phyloP scores from a whole-genome alignment of 2,329 filamentous ascomycete genomes.

The Aspergillus sojae region DNA sequence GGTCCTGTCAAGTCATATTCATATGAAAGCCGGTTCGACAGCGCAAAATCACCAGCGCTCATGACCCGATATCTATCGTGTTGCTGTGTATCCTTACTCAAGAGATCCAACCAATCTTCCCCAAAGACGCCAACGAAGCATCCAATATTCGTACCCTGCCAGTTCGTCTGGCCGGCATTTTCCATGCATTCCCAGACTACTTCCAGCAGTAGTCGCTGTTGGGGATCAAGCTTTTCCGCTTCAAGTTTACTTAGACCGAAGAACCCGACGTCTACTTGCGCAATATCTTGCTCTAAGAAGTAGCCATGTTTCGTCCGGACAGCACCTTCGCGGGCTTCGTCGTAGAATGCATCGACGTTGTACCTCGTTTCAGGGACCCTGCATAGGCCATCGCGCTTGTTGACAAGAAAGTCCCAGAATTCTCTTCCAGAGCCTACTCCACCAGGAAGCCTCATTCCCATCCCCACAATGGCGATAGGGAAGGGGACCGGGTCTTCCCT shows the following conservation, averaged over 20 bases:
- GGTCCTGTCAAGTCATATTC: slow-evolving; percentile 27
- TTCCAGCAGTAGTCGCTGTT: slow-evolving; percentile 37
- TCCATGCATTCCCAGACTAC: slow-evolving; percentile 38
- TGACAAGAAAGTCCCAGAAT: slow-evolving; percentile 27
- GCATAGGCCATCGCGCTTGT: slow-evolving; percentile 21
- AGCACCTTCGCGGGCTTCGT: slow-evolving; percentile 12
- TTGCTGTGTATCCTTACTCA: slow-evolving; percentile 22
- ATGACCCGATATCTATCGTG: slow-evolving; percentile 19
- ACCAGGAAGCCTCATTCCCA: slow-evolving; percentile 28
- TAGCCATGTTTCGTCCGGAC: slow-evolving; percentile 24
- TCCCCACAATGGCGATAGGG: slow-evolving; percentile 27
- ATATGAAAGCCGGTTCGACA: slow-evolving; percentile 30
- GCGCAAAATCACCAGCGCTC: slow-evolving; percentile 20
- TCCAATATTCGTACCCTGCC: slow-evolving; percentile 34
- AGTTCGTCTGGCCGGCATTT: slow-evolving; percentile 31
- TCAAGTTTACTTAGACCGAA: slow-evolving; percentile 31
- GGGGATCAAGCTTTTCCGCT: slow-evolving; percentile 31
- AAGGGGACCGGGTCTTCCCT: slow-evolving; percentile 7
- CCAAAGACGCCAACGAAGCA: slow-evolving; percentile 29
- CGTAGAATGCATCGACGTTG: slow-evolving; percentile 28
- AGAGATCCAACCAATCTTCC: slow-evolving; percentile 29
- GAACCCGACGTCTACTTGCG: slow-evolving; percentile 28
- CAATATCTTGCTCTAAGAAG: slow-evolving; percentile 35
- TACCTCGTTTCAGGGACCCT: slow-evolving; percentile 29
- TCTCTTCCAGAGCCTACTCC: slow-evolving; percentile 17